Evolutionary conservation across 139 green algal species (phyloP), one percentile per base, ranked within the genome.

Genomic region (Closterium sp.): DNA sequence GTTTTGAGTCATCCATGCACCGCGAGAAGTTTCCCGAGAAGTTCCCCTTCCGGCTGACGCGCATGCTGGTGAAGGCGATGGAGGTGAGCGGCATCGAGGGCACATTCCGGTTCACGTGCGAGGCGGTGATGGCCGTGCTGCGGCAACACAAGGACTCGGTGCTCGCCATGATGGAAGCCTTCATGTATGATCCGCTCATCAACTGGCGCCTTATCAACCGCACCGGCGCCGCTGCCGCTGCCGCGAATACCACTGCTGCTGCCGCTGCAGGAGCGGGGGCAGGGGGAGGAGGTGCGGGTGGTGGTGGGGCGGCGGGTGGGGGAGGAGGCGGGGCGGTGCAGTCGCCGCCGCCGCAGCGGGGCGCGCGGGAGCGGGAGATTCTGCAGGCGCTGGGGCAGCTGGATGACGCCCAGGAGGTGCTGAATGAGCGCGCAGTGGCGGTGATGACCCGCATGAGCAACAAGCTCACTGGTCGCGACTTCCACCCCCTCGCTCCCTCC

Each of bases 21-120:
- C 96, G 98, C 0, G 98, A 99, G 86, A 99, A 99, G 96, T 99
- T 99, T 94, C 98, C 98, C 0, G 98, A 99, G 93, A 98, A 97
- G 95, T 92, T 96, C 17, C 95, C 95, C 1, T 96, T 96, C 89
- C 94, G 95, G 28, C 95, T 99, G 62, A 99, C 98, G 0, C 96
- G 98, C 89, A 99, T 99, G 98, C 99, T 99, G 96, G 95, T 98
- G 70, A 98, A 98, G 93, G 98, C 98, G 11, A 99, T 99, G 97
- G 98, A 98, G 92, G 97, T 98, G 27, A 96, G 94, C 62, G 98
- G 98, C n/a, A 97, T 99, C 7, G 97, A 99, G 94, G 98, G 98
- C 86, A 97, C 97, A 91, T 99, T 99, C 95, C 96, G 97, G 70
- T 95, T 93, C 87, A 98, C 97, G 27, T 98, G 96, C 90, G 95